Conservation (phyloP, 495 filamentous ascomycete species). For the Rhizodiscina lignyota region DNA sequence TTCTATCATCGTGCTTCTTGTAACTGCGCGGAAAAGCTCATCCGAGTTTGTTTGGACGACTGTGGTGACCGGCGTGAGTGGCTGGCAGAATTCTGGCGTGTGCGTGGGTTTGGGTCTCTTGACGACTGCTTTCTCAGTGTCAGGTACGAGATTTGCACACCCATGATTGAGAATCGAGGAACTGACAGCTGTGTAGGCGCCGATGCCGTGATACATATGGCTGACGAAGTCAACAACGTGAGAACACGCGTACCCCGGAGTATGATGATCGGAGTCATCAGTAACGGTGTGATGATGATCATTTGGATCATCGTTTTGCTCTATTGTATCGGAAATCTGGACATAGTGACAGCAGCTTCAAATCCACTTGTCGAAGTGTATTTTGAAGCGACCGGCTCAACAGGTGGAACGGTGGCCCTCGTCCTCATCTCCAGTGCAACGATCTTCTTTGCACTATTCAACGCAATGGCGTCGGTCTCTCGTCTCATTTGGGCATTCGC, state of each 20-base stretch:
- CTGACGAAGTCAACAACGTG: slow-evolving; percentile 12
- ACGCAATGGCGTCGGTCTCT: slow-evolving; percentile 1
- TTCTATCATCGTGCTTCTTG: neutral
- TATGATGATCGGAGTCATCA: slow-evolving; percentile 5
- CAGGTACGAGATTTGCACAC: no score
- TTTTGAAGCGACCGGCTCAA: slow-evolving; percentile 8
- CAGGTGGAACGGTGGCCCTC: slow-evolving; percentile 6
- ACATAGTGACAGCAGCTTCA: slow-evolving; percentile 1
- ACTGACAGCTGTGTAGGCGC: no score
- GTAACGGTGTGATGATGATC: neutral
- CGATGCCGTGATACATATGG: neutral
- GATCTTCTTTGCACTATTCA: slow-evolving; percentile 8
- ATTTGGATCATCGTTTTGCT: slow-evolving; percentile 6
- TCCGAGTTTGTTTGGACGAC: neutral
- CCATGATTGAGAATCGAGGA: no score
- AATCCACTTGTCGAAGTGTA: slow-evolving; percentile 8
- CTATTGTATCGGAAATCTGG: slow-evolving; percentile 7
- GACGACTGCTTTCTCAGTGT: neutral
- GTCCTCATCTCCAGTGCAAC: slow-evolving; percentile 3
- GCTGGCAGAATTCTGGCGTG: neutral
- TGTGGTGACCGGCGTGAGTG: neutral
- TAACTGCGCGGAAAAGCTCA: neutral
- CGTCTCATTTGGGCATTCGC: neutral
- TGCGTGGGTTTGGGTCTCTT: neutral
- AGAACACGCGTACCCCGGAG: slow-evolving; percentile 7